These are phyloP conservation scores for Magnaporthiopsis poae DNA, from an alignment of 2,329 filamentous ascomycete species.

Conservation along the genomic window DNA sequence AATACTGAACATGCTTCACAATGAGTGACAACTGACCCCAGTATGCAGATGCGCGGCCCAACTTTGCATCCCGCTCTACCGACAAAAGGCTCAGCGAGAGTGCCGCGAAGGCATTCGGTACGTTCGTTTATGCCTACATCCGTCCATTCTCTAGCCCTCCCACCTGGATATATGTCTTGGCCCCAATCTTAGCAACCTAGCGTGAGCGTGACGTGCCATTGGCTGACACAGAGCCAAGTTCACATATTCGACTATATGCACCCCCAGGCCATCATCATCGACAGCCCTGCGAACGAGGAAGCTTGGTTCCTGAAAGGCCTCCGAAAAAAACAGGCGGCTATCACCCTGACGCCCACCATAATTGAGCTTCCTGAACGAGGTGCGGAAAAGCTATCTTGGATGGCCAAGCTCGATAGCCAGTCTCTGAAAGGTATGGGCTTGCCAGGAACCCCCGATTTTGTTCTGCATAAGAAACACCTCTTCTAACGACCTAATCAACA, in stretches of 20 bases:
- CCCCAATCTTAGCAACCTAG: background rate
- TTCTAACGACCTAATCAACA: background rate
- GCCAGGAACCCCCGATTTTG: too few species aligned
- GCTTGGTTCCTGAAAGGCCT: conserved; percentile 54
- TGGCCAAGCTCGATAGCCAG: conserved; percentile 64
- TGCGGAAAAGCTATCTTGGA: conserved; percentile 60
- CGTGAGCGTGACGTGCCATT: conserved; percentile 7
- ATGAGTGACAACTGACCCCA: conserved; percentile 3
- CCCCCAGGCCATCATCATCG: conserved; percentile 66
- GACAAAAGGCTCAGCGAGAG: conserved; percentile 58
- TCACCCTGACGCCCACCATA: conserved; percentile 49
- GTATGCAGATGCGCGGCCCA: conserved; percentile 60
- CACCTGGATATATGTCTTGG: background rate
- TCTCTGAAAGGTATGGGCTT: conserved; percentile 51
- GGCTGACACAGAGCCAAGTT: conserved; percentile 36
- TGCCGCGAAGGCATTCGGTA: conserved; percentile 54
- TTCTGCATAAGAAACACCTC: background rate
- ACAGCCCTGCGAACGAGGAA: conserved; percentile 59
- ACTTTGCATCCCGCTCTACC: conserved; percentile 60
- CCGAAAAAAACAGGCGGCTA: conserved; percentile 40
- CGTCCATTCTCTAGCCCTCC: background rate
- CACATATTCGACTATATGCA: conserved; percentile 66
- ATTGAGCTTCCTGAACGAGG: conserved; percentile 63
- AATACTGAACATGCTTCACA: too few species aligned
- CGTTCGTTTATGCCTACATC: conserved; percentile 15